Conservation (phyloP, 2,329 filamentous ascomycete genomes). For the Neonectria hederae region DNA sequence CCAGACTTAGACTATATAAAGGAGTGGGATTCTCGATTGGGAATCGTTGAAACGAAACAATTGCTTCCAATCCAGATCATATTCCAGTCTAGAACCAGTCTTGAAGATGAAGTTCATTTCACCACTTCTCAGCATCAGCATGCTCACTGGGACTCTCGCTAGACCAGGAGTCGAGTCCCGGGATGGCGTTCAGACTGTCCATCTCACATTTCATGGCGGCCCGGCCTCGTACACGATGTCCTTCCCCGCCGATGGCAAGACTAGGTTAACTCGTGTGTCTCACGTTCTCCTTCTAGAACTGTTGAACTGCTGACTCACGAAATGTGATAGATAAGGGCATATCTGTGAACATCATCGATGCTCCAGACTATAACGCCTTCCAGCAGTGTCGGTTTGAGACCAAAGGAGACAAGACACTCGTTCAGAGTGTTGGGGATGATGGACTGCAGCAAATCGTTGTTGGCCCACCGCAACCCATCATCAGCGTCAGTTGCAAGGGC, state of each 20-base stretch:
- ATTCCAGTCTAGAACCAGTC: background rate
- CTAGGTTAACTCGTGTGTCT: slow-evolving; percentile 49
- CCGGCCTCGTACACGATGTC: slow-evolving; percentile 52
- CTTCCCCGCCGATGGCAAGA: slow-evolving; percentile 54
- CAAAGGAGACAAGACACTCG: slow-evolving; percentile 44
- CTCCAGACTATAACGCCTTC: slow-evolving; percentile 55
- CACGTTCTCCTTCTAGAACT: background rate
- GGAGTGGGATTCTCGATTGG: background rate
- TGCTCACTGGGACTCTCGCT: slow-evolving; percentile 17
- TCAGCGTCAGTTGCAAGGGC: slow-evolving; percentile 54
- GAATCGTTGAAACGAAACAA: background rate
- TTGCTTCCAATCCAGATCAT: background rate
- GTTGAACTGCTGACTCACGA: background rate
- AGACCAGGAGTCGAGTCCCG: slow-evolving; percentile 18
- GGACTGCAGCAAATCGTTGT: slow-evolving; percentile 54
- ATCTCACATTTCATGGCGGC: slow-evolving; percentile 56
- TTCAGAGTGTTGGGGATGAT: slow-evolving; percentile 35
- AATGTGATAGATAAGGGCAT: slow-evolving; percentile 49
- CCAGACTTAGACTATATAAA: background rate
- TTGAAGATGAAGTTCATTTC: slow-evolving; percentile 36
- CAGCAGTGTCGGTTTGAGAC: slow-evolving; percentile 56
- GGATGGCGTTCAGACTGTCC: slow-evolving; percentile 48
- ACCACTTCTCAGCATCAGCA: slow-evolving; percentile 18
- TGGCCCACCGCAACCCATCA: slow-evolving; percentile 56
- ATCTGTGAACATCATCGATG: slow-evolving; percentile 52